Evolutionary conservation across 83 land plant genomes (phyloP).

Genomic region (Isoetes engelmannii): DNA sequence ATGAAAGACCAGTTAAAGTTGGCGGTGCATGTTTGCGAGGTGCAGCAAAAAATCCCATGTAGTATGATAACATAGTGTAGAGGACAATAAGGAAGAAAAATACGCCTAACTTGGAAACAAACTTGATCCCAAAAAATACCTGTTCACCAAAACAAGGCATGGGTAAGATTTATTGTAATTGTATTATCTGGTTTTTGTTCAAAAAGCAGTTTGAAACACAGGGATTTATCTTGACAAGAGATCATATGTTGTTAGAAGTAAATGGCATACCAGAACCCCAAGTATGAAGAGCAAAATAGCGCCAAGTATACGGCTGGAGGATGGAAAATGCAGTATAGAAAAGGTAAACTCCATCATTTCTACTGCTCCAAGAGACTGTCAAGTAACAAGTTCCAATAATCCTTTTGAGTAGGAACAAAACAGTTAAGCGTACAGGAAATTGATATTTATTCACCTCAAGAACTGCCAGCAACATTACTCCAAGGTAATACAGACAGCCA

Average conservation of each 20-base stretch:
- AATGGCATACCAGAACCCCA: slow-evolving; percentile 19
- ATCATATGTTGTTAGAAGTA: background rate
- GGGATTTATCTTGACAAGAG: background rate
- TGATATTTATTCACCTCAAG: slow-evolving; percentile 18
- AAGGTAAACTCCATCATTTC: slow-evolving; percentile 31
- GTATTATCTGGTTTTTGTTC: background rate
- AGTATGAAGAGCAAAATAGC: slow-evolving; percentile 17
- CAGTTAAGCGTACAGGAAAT: background rate
- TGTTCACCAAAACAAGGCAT: slow-evolving; percentile 2
- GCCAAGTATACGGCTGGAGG: slow-evolving; percentile 25
- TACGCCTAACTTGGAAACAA: slow-evolving; percentile 27
- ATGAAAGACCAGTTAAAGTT: slow-evolving; percentile 28
- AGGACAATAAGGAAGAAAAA: slow-evolving; percentile 25
- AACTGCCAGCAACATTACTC: slow-evolving; percentile 30
- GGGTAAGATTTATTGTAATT: background rate
- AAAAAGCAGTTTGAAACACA: background rate
- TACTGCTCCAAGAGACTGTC: slow-evolving; percentile 30
- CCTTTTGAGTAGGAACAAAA: background rate
- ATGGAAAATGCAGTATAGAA: slow-evolving; percentile 18
- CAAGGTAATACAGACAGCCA: slow-evolving; percentile 25
- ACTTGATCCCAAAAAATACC: slow-evolving; percentile 34
- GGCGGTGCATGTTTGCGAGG: slow-evolving; percentile 19
- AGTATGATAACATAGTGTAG: slow-evolving; percentile 31
- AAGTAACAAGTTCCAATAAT: background rate
- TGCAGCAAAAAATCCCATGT: slow-evolving; percentile 24